These are phyloP conservation scores for Hericium alpestre DNA, from an alignment of 768 basidiomycete genomes.

Conservation along the genomic window DNA sequence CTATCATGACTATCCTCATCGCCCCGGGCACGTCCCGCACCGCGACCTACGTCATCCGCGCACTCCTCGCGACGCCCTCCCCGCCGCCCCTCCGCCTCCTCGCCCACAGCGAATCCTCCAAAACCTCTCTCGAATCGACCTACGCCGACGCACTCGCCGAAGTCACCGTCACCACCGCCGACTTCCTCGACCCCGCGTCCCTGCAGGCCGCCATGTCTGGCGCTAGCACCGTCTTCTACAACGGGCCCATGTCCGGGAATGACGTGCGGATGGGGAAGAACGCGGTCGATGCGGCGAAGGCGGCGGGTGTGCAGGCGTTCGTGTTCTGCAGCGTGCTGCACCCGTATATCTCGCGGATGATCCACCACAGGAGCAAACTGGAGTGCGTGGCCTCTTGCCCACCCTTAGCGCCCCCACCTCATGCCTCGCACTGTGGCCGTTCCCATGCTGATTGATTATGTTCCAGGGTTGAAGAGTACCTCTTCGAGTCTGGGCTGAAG, in stretches of 20 bases:
- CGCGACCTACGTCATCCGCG: constrained; percentile 14
- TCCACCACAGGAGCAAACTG: constrained; percentile 20
- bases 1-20: constrained; percentile 14
- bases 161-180: neutral
- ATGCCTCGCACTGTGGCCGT: neutral
- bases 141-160: no score
- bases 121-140: no score
- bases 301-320: constrained; percentile 23
- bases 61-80: constrained; percentile 9
- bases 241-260: neutral
- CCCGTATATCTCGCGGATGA: constrained; percentile 19
- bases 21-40: constrained; percentile 16
- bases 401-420: neutral
- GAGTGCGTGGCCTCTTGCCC: constrained; percentile 6
- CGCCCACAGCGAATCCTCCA: no score
- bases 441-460: neutral
- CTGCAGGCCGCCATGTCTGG: neutral
- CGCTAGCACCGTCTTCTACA: neutral
- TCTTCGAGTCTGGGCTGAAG: neutral
- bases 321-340: constrained; percentile 25
- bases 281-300: constrained; percentile 22
- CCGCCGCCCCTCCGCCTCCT: constrained; percentile 5
- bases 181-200: neutral
- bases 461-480: neutral
- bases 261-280: constrained; percentile 20